Evolutionary conservation across 2,329 filamentous ascomycete genomes (phyloP), one percentile per base, ranked within the genome.

Genomic region (Xylaria sp.): DNA sequence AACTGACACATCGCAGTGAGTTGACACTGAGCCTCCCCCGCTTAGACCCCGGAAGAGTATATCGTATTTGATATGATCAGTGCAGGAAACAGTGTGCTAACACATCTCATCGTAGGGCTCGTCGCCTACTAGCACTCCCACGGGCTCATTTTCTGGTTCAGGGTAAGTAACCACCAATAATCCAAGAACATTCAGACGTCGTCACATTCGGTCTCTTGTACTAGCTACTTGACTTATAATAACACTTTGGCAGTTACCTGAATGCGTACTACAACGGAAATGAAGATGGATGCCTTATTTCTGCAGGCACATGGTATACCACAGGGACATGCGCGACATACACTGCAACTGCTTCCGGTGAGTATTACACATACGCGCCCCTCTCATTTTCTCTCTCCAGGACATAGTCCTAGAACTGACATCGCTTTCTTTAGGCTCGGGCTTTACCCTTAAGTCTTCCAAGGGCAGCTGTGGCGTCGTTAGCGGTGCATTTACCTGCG

Each of bases 241-340:
- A 59, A 65, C 37, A 6, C 3, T 20, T 44, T 12, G 9, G 37
- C 37, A 69, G 91, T 0, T 87, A 85, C 73, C 78, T 92, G 50
- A 85, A 89, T 63, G 89, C 91, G 2, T 76, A 84, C 31, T 81
- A 83, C 3, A 78, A 80, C 20, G 84, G 86, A 3, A 76, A 76
- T n/a, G 77, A 81, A 57, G 84, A 82, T 8, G 91, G 91, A n/a
- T 93, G 90, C 73, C 84, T 93, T 67, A 93, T 92, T 76, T 86
- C 86, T 65, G 83, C 80, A 10, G 91, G 91, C 0, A 88, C 86
- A 0, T 93, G 91, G 91, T 93, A 91, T 76, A 84, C 85, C 0
- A 85, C 83, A 1, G 90, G 90, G 1, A 91, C 90, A 0, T 92
- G 90, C 75, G 91, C 91, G 0, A 91, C 87, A 0, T 91, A 88